These are phyloP conservation scores for Ceratobasidium sp. DNA, from an alignment of 1,284 basidiomycete species.

Conservation along the genomic window DNA sequence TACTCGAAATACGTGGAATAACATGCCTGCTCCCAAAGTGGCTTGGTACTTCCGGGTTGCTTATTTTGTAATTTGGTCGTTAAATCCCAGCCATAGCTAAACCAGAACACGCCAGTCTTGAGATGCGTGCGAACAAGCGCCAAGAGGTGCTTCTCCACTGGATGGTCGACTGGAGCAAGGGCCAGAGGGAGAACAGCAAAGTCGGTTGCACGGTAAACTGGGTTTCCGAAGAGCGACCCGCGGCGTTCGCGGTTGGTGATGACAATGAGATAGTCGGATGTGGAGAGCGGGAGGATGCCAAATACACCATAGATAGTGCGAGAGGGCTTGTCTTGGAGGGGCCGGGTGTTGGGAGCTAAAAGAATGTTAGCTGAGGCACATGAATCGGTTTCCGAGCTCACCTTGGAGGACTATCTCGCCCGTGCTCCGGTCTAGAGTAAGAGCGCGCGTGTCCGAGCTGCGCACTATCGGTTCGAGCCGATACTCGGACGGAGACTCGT, in stretches of 20 bases:
- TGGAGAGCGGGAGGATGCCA: constrained; percentile 85
- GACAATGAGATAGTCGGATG: constrained; percentile 92
- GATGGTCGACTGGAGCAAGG: constrained; percentile 72
- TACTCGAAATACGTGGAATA: constrained; percentile 32
- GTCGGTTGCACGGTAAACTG: constrained; percentile 90
- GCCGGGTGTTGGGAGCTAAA: constrained; percentile 41
- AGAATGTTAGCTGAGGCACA: constrained; percentile 2
- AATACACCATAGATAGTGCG: constrained; percentile 79
- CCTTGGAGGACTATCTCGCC: constrained; percentile 77
- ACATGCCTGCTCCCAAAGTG: constrained; percentile 78
- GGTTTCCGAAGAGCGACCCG: constrained; percentile 83
- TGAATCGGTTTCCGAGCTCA: constrained; percentile 54
- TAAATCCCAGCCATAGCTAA: constrained; percentile 92
- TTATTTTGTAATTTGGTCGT: constrained; percentile 91
- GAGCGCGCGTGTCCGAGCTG: constrained; percentile 46
- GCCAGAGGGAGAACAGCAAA: constrained; percentile 90
- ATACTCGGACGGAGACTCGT: constrained; percentile 23
- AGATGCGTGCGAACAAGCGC: constrained; percentile 89
- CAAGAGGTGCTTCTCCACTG: constrained; percentile 89
- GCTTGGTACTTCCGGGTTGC: constrained; percentile 61
- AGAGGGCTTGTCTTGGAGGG: constrained; percentile 19
- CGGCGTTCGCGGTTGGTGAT: constrained; percentile 86
- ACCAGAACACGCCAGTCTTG: constrained; percentile 82
- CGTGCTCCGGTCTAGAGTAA: constrained; percentile 75
- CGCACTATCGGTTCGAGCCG: constrained; percentile 24